Base-by-base conservation (phyloP, 495 filamentous ascomycete species). In the Aspergillus heteromorphus region DNA sequence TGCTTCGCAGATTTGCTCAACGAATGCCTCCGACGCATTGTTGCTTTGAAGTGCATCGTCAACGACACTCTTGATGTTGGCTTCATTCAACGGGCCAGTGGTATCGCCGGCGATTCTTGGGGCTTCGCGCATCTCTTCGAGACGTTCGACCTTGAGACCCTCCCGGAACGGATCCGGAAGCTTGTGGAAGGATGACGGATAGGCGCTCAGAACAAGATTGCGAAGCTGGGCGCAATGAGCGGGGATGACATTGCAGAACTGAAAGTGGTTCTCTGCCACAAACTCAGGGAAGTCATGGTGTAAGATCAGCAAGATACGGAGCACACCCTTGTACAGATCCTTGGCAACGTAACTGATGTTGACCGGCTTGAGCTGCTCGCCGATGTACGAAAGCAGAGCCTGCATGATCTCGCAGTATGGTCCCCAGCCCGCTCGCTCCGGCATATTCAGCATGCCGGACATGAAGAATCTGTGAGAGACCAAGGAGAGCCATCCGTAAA, bases 231-330 rank as follows among this genome's bases (percentile, higher is more conserved):
- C 84, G 63, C 87, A 92, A 61, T 95, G 88, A 19, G 81, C 78
- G 1, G 95, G 91, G 48, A 97, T 88, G 59, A 83, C 83, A 65
- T 90, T 87, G 78, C 88, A 91, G 41, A 99, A 82, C 53, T 85
- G 83, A 57, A 87, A 85, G 59, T 95, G 88, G 65, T 93, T 88
- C 59, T 92, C 88, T 23, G 87, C 86, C 40, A 97, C 77, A 67
- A 96, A 97, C 51, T 95, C 91, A 0, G 91, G 89, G 70, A 89
- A 97, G 65, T 99, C 93, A 58, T 97, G 93, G 53, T 95, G 87
- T 45, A 99, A 75, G 31, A 97, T 80, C 17, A 93, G 73, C 55
- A 97, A 69, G 51, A 95, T 80, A 59, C 93, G 87, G 21, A 96
- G 76, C 7, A 87, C 81, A 2, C 86, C 90, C 59, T 88, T 85